Evolutionary conservation across 2,329 filamentous ascomycete species (phyloP), one percentile per base, ranked within the genome.

Genomic region (Lachnellula hyalina): DNA sequence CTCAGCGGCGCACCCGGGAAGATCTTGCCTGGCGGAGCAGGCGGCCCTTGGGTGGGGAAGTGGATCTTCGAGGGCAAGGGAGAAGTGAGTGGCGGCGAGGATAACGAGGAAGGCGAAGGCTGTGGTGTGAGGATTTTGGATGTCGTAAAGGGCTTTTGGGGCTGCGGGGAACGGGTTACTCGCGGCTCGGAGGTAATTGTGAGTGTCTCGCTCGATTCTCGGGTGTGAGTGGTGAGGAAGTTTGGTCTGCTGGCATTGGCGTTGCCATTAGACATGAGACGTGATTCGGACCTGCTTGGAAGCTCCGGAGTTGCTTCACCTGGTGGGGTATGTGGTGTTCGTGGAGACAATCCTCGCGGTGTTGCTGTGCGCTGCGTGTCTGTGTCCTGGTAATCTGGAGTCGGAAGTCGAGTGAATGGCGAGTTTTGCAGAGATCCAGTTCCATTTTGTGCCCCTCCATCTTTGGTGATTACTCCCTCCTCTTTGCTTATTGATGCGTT

Each of bases 141-240:
- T 6, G 63, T 28, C 5, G 25, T 47, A 44, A 55, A 56, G 12
- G 60, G 45, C 49, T 65, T 65, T 23, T 64, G 50, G 4, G 63
- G 65, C 54, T 64, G 63, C 6, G 64, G 65, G n/a, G 61, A 66
- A 5, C 53, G 57, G 51, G 60, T 53, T 12, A 56, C 47, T 19
- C 36, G 19, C 25, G 61, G 51, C 32, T 64, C 60, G 23, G 64
- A 65, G 15, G 61, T 63, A 51, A 67, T 63, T 17, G 61, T 66
- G 17, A 67, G 57, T 2, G 65, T 63, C 40, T 65, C 63, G 44
- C 61, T 66, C n/a, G 57, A 47, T 5, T 61, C 53, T 17, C 61
- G 58, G 36, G 63, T 61, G 35, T 64, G 59, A 7, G 55, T 48
- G 17, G 21, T 25, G 32, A 61, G 53, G 23, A 59, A 52, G 36